A percentile compares a stretch with the other conserved stretches of the same genome.
These are phyloP conservation scores for Kodamaea derodonti DNA, from an alignment of 1,139 yeast species.

Conservation along the genomic window DNA sequence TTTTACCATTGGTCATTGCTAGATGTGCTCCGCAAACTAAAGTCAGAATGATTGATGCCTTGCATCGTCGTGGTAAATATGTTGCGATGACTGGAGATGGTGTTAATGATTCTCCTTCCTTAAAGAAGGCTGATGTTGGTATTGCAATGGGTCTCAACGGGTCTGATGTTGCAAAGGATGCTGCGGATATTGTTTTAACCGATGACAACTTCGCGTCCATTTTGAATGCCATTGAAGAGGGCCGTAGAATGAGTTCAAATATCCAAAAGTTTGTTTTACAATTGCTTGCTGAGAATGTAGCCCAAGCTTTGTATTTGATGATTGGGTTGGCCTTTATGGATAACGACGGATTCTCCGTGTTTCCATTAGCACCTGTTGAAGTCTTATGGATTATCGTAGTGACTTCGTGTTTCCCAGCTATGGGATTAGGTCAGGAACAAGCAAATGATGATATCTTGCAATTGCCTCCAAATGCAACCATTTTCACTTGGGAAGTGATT, in stretches of 20 bases:
- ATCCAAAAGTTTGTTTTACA: conserved; percentile 82
- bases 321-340: conserved; percentile 72
- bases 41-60: conserved; percentile 79
- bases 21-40: conserved; percentile 85
- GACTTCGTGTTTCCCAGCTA: conserved; percentile 80
- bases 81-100: conserved; percentile 91
- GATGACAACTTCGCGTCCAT: conserved; percentile 80
- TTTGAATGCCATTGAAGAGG: conserved; percentile 76
- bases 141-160: conserved; percentile 86
- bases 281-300: conserved; percentile 72
- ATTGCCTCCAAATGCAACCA: conserved; percentile 59
- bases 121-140: conserved; percentile 80
- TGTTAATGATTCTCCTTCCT: conserved; percentile 78
- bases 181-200: conserved; percentile 68
- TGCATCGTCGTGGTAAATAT: conserved; percentile 66
- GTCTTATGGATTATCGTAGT: conserved; percentile 77
- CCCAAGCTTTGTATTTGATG: conserved; percentile 69
- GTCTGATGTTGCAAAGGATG: conserved; percentile 79
- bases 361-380: conserved; percentile 77
- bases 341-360: conserved; percentile 55
- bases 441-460: conserved; percentile 67
- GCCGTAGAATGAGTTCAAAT: conserved; percentile 76
- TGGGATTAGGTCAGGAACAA: conserved; percentile 76
- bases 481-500: conserved; percentile 69
- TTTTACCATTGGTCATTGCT: conserved; percentile 75